These are phyloP conservation scores for Ambrosia hybrid DNA, from an alignment of 140 eudicot genomes.

Conservation along the genomic window DNA sequence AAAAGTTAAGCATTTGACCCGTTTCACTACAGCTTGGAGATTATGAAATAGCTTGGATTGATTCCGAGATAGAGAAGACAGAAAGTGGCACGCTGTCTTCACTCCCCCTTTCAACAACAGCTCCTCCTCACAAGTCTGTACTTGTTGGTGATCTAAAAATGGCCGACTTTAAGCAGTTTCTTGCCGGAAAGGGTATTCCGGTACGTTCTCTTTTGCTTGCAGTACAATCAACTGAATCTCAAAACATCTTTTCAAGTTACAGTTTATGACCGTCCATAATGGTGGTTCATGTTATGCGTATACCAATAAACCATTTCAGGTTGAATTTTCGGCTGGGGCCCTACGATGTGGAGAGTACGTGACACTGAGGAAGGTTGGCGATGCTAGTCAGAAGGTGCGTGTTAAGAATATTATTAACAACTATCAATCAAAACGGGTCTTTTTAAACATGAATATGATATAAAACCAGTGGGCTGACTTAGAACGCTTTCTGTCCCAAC, in stretches of 20 bases:
- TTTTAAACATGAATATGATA: too few species aligned
- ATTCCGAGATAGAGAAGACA: constrained; percentile 87
- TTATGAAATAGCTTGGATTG: constrained; percentile 94
- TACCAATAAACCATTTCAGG: constrained; percentile 43
- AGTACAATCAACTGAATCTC: background rate
- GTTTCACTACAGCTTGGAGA: constrained; percentile 74
- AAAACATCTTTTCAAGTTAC: background rate
- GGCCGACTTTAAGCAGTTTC: constrained; percentile 97
- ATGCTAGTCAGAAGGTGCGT: constrained; percentile 83
- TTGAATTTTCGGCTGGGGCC: constrained; percentile 94
- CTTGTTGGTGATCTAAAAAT: constrained; percentile 94
- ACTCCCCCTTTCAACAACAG: constrained; percentile 75
- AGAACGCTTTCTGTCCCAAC: too few species aligned
- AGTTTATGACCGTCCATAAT: background rate
- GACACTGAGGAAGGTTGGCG: constrained; percentile 90
- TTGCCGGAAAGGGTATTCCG: constrained; percentile 94
- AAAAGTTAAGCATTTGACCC: background rate
- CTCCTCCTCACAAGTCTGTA: constrained; percentile 89
- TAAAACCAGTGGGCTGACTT: too few species aligned
- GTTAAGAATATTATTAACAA: background rate
- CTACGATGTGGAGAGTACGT: constrained; percentile 95
- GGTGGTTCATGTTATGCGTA: background rate
- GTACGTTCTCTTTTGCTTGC: constrained; percentile 40
- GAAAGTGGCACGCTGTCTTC: constrained; percentile 65
- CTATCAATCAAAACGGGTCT: too few species aligned